Base-by-base conservation (phyloP, 2,329 filamentous ascomycete species). In the Paraconiothyrium brasiliense region DNA sequence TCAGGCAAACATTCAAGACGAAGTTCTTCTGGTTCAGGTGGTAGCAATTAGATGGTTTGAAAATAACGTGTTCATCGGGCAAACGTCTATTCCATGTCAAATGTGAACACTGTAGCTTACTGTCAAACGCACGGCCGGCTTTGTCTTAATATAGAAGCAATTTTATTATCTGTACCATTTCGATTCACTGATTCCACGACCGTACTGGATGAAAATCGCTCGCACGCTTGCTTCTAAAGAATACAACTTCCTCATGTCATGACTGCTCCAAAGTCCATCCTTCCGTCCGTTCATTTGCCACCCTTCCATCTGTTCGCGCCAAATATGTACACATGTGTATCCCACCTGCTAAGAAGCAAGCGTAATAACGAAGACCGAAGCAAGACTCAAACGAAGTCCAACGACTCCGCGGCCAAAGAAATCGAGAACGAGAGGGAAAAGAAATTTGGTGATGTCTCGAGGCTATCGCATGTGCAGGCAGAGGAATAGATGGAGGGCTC, bases 251-350 rank as follows among this genome's bases (percentile, higher is more conserved):
- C 43, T 16, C 37, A 35, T 27, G 16, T 16, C 43, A 13, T 54
- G 24, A 27, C 54, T 32, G 34, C n/a, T 22, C 43, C 27, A 24
- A 54, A 30, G 11, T 30, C 37, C 20, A 41, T 41, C 34, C 20
- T 24, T 46, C 44, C 46, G 48, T 34, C 30, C 48, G 30, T 30
- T 9, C 50, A 54, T 8, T 37, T 5, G n/a, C 49, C 32, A n/a
- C 30, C 43, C 44, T 22, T 44, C 43, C 16, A 44, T 50, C 48
- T n/a, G 41, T 55, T 49, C 49, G 43, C 43, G 43, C 22, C 54
- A 57, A 61, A 35, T 61, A 61, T 61, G 50, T 61, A 61, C 59
- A 61, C 48, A 54, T 37, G 39, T 37, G 48, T 30, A 16, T 11
- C 24, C 24, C 27, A 13, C 32, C n/a, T 6, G 51, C 14, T 8